Evolutionary conservation across 148 eudicot genomes (phyloP).

Genomic region (Simmondsia chinensis): DNA sequence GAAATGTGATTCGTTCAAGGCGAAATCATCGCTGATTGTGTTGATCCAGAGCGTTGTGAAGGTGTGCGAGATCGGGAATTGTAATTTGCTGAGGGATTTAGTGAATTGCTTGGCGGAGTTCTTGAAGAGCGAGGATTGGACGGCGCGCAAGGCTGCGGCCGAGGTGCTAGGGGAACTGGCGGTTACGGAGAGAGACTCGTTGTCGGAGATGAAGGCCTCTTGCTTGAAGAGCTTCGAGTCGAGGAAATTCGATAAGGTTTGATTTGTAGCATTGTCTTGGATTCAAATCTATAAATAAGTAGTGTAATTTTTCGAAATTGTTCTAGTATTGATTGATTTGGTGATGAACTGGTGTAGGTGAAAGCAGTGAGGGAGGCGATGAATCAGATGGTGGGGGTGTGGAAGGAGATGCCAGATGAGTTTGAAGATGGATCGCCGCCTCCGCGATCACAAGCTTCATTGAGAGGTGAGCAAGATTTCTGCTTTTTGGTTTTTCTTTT

Average conservation of each 20-base stretch:
- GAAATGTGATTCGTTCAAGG: constrained; percentile 57
- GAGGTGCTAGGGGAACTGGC: constrained; percentile 66
- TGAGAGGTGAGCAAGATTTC: constrained; percentile 38
- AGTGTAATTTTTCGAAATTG: too few relatives aligned
- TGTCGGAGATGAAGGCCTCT: constrained; percentile 45
- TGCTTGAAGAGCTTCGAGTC: constrained; percentile 77
- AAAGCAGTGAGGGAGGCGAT: constrained; percentile 84
- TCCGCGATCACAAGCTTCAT: constrained; percentile 38
- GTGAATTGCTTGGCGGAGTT: constrained; percentile 47
- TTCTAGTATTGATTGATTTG: constrained; percentile 6
- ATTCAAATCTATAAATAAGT: too few relatives aligned
- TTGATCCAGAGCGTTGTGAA: constrained; percentile 49
- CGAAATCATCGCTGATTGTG: constrained; percentile 51
- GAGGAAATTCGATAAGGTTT: constrained; percentile 70
- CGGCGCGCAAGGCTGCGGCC: constrained; percentile 70
- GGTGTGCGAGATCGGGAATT: constrained; percentile 36
- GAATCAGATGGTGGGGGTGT: constrained; percentile 58
- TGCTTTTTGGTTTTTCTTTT: neutral
- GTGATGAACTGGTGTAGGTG: constrained; percentile 40
- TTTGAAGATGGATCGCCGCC: constrained; percentile 49
- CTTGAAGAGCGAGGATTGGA: constrained; percentile 78
- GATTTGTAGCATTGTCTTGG: too few relatives aligned
- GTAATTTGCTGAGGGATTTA: constrained; percentile 38
- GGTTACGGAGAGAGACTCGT: constrained; percentile 35
- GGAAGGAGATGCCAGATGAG: constrained; percentile 82